Conservation (phyloP, 148 eudicot genomes). For the Diospyros kaki region DNA sequence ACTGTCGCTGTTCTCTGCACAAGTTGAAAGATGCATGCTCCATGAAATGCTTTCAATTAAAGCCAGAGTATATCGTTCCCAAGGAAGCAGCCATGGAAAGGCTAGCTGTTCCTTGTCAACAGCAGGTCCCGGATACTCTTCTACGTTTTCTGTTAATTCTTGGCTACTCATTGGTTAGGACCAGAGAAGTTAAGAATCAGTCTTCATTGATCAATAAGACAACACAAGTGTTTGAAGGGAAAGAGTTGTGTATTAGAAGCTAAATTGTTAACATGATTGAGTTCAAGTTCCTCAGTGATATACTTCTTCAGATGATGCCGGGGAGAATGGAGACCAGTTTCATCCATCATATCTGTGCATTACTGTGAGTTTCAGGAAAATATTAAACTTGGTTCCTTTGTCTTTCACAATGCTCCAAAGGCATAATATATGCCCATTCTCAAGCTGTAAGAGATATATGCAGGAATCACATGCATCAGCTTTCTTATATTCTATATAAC, state of each 20-base stretch:
- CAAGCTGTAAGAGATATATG: not conserved
- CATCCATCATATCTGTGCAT: not conserved
- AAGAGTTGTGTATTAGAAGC: not conserved
- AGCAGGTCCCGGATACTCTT: slow-evolving; percentile 1
- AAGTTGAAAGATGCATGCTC: no score
- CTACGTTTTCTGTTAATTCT: slow-evolving; percentile 4
- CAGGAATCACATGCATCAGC: not conserved
- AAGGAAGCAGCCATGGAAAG: slow-evolving; percentile 6
- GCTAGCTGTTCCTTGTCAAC: not conserved
- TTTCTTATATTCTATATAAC: no score
- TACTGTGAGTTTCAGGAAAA: not conserved
- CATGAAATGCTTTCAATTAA: no score
- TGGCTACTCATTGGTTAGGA: slow-evolving; percentile 1
- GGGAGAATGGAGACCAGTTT: not conserved
- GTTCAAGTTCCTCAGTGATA: not conserved
- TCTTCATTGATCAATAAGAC: not conserved
- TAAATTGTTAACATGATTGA: no score
- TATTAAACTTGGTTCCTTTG: not conserved
- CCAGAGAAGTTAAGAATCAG: not conserved
- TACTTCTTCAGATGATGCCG: not conserved
- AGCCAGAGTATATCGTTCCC: not conserved
- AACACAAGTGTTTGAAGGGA: not conserved
- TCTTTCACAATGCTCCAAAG: not conserved
- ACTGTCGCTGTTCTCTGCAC: no score
- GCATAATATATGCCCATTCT: not conserved